phyloP scores from a whole-genome alignment of 768 basidiomycete species.

The Pholiota microspora region DNA sequence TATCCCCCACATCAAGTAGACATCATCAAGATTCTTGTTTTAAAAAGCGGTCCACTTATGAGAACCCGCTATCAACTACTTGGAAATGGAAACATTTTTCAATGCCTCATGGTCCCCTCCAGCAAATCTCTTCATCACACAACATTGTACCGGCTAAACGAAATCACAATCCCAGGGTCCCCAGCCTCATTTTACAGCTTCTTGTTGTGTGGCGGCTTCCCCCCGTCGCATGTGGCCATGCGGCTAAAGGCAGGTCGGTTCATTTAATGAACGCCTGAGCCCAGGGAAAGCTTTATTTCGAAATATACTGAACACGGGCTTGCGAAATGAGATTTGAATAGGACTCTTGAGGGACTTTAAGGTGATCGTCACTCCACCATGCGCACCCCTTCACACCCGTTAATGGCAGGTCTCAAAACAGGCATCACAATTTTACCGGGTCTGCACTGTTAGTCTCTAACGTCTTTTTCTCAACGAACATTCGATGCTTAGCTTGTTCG shows the following conservation, averaged over 20 bases:
- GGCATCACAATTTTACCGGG: constrained; percentile 18
- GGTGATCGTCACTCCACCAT: constrained; percentile 6
- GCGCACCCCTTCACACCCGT: constrained; percentile 4
- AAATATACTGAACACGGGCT: constrained; percentile 13
- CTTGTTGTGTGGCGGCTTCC: background rate
- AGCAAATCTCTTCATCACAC: background rate
- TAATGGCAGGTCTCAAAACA: constrained; percentile 19
- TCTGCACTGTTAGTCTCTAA: constrained; percentile 9
- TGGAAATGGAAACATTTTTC: constrained; percentile 16
- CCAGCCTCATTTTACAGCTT: background rate
- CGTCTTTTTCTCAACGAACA: constrained; percentile 6
- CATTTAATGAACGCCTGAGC: constrained; percentile 18
- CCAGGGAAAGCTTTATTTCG: constrained; percentile 3
- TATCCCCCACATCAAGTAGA: too few species aligned
- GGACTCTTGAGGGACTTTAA: background rate
- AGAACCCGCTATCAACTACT: background rate
- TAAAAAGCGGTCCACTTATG: too few species aligned
- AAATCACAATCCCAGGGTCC: background rate
- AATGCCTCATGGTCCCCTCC: constrained; percentile 19
- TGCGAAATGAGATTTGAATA: constrained; percentile 3
- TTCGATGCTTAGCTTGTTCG: constrained; percentile 1
- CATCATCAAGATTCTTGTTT: too few species aligned
- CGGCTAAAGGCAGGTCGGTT: constrained; percentile 13
- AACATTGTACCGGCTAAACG: background rate
- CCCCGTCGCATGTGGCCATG: constrained; percentile 15